Evolutionary conservation across 306 rosid species (phyloP).

Genomic region (Prunus fruticosa): DNA sequence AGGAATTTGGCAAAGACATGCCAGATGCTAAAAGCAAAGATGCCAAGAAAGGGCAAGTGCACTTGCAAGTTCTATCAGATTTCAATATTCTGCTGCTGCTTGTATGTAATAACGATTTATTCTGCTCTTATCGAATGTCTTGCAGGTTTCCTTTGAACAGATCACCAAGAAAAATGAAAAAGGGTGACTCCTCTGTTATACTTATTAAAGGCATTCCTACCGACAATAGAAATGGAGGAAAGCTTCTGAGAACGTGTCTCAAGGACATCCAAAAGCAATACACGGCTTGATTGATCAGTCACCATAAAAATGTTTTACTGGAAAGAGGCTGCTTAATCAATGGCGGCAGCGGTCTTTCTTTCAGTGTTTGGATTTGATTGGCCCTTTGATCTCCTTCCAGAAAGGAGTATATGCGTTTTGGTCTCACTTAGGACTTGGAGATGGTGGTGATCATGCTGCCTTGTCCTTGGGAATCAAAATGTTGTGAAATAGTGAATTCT

Average conservation of each 20-base stretch:
- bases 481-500: background rate
- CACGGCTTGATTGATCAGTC: slow-evolving; percentile 30
- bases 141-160: slow-evolving; percentile 43
- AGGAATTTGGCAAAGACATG: slow-evolving; percentile 16
- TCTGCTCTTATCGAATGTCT: slow-evolving; percentile 14
- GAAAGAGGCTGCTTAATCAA: slow-evolving; percentile 13
- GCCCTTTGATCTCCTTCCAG: background rate
- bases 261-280: slow-evolving; percentile 26
- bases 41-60: slow-evolving; percentile 46
- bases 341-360: background rate
- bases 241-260: slow-evolving; percentile 30
- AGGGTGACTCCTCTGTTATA: slow-evolving; percentile 42
- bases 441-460: background rate
- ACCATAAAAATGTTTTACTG: slow-evolving; percentile 5
- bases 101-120: slow-evolving; percentile 1
- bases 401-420: background rate
- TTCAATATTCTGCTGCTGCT: slow-evolving; percentile 2
- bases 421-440: background rate
- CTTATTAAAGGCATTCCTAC: slow-evolving; percentile 34
- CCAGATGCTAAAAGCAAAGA: slow-evolving; percentile 22
- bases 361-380: background rate
- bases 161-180: slow-evolving; percentile 30
- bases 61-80: slow-evolving; percentile 12
- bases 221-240: slow-evolving; percentile 32
- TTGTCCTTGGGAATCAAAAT: background rate